phyloP scores from a whole-genome alignment of 2,329 filamentous ascomycete species.

The Penicillium vulpinum region DNA sequence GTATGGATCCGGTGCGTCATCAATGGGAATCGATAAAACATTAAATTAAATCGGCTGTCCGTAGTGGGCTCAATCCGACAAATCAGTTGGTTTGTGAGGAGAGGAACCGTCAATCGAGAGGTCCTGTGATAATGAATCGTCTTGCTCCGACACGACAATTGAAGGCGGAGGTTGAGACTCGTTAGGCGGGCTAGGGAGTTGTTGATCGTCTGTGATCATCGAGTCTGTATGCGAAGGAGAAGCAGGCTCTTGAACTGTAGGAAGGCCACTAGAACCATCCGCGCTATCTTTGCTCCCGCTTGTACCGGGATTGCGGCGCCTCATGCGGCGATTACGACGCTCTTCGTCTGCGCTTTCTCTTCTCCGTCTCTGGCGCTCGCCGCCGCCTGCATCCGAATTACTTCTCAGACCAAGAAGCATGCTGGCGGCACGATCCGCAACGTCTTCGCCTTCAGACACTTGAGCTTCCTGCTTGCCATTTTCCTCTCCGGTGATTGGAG shows the following conservation, averaged over 20 bases:
- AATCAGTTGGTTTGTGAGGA: conserved; percentile 25
- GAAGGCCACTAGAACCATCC: conserved; percentile 29
- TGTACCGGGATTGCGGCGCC: conserved; percentile 60
- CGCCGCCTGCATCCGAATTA: conserved; percentile 58
- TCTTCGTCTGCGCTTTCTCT: conserved; percentile 80
- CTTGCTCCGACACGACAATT: conserved; percentile 41
- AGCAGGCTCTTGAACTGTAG: conserved; percentile 34
- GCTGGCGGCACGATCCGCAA: conserved; percentile 80
- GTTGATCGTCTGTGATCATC: conserved; percentile 21
- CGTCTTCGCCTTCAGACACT: conserved; percentile 63
- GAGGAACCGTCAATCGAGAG: conserved; percentile 24
- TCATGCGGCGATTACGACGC: conserved; percentile 64
- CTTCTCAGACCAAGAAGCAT: conserved; percentile 80
- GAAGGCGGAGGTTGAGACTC: conserved; percentile 31
- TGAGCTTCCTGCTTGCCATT: conserved; percentile 37
- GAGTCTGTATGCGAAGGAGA: conserved; percentile 30
- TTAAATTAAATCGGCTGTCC: conserved; percentile 29
- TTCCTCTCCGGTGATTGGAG: conserved; percentile 43
- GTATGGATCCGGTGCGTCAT: neutral
- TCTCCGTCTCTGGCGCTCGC: conserved; percentile 60
- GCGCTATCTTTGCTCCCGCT: conserved; percentile 40
- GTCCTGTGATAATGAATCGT: conserved; percentile 22
- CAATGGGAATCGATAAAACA: conserved; percentile 28
- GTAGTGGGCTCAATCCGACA: conserved; percentile 22
- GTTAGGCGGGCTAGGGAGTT: conserved; percentile 25